Conservation (phyloP, 345 rosid genomes). For the Citropsis articulata region DNA sequence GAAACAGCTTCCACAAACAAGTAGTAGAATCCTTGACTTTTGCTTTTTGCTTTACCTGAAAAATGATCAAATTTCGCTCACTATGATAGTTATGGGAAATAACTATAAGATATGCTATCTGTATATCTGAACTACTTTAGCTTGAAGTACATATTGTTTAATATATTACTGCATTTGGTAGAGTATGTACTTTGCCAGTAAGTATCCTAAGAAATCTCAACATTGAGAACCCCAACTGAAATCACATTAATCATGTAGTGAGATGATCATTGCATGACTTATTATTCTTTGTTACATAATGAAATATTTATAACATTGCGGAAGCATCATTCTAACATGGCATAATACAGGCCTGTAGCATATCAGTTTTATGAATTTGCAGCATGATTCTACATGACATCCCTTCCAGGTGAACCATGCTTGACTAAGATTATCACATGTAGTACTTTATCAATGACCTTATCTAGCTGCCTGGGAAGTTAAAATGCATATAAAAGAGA, state of each 20-base stretch:
- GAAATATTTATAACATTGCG: neutral
- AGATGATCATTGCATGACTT: neutral
- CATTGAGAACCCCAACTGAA: neutral
- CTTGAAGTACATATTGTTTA: neutral
- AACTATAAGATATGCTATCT: neutral
- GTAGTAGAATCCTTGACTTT: conserved; percentile 89
- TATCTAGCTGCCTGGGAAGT: neutral
- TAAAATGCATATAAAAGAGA: neutral
- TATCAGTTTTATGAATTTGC: neutral
- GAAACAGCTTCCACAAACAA: conserved; percentile 88
- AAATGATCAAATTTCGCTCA: conserved; percentile 15
- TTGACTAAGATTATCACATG: neutral
- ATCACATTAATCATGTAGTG: neutral
- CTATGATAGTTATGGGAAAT: conserved; percentile 15
- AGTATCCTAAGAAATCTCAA: neutral
- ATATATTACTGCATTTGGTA: neutral
- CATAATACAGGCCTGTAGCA: neutral
- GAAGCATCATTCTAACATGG: neutral
- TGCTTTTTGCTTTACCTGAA: conserved; percentile 86
- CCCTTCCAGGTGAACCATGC: neutral
- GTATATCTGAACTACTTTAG: neutral
- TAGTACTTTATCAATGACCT: neutral
- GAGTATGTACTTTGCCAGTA: neutral
- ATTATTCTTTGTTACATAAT: neutral
- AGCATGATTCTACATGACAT: neutral